Evolutionary conservation across 768 basidiomycete genomes (phyloP).

Genomic region (Lentinula boryana): DNA sequence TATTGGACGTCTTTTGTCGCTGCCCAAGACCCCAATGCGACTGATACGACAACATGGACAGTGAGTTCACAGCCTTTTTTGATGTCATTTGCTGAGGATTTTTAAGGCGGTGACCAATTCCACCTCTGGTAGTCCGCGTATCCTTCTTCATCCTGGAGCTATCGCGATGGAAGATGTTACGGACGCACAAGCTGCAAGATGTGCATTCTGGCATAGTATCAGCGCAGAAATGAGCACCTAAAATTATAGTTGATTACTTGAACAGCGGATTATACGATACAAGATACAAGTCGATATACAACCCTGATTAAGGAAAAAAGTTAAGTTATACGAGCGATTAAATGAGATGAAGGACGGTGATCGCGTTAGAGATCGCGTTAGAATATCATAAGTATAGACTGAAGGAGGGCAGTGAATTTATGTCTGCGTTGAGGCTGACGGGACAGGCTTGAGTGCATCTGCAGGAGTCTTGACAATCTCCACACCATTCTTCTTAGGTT

Average conservation of each 20-base stretch:
- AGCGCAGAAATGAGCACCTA: slow-evolving; percentile 2
- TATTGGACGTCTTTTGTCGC: slow-evolving; percentile 36
- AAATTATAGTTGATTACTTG: neutral
- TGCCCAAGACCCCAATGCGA: slow-evolving; percentile 21
- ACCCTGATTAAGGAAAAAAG: too few species aligned
- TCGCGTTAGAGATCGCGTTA: too few species aligned
- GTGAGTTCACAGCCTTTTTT: slow-evolving; percentile 14
- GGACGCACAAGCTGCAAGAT: neutral
- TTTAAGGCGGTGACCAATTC: neutral
- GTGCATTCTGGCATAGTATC: slow-evolving; percentile 10
- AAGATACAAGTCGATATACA: too few species aligned
- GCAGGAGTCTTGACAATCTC: slow-evolving; percentile 5
- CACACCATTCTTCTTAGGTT: neutral
- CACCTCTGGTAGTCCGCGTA: slow-evolving; percentile 4
- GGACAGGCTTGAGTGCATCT: neutral
- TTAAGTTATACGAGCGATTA: too few species aligned
- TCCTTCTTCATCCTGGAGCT: slow-evolving; percentile 6
- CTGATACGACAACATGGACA: slow-evolving; percentile 18
- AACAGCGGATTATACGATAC: too few species aligned
- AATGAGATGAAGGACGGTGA: too few species aligned
- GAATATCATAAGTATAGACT: too few species aligned
- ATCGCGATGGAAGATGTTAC: slow-evolving; percentile 2
- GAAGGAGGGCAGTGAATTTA: neutral
- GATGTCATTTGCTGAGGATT: neutral
- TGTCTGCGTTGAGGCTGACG: neutral